phyloP scores from a whole-genome alignment of 108 stramenopile genomes.

The Asterionellopsis glacialis region DNA sequence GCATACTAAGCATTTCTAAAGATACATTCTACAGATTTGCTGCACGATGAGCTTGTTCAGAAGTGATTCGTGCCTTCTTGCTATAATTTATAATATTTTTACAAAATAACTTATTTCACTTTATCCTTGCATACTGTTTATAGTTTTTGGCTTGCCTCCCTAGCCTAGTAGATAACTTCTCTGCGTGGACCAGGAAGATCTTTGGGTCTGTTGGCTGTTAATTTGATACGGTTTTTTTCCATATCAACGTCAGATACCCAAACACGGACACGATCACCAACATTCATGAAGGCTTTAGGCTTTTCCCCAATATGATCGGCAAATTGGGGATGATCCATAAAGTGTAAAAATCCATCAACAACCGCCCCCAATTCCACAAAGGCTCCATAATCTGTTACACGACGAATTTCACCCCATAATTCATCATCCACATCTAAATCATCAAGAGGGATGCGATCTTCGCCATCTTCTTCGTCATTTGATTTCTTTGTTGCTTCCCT shows the following conservation, averaged over 20 bases:
- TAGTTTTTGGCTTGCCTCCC: too few species aligned
- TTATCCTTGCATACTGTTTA: too few species aligned
- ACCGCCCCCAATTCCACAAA: conserved; percentile 89
- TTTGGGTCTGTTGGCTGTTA: conserved; percentile 69
- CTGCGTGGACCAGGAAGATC: conserved; percentile 68
- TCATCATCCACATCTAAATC: conserved; percentile 85
- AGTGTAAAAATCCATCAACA: conserved; percentile 87
- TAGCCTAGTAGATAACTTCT: conserved; percentile 25
- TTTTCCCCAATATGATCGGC: conserved; percentile 43
- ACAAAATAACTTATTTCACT: too few species aligned
- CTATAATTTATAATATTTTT: too few species aligned
- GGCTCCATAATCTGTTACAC: conserved; percentile 88
- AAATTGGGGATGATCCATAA: conserved; percentile 88
- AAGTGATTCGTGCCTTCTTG: too few species aligned
- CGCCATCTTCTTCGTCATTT: conserved; percentile 46
- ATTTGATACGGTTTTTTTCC: conserved; percentile 60
- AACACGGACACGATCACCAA: conserved; percentile 74
- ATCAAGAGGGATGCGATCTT: conserved; percentile 59
- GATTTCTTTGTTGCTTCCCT: conserved; percentile 24
- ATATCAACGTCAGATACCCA: conserved; percentile 80
- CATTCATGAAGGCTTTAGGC: conserved; percentile 61
- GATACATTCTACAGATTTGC: too few species aligned
- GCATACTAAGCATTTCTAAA: too few species aligned
- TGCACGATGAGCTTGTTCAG: too few species aligned
- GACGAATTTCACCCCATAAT: conserved; percentile 85